Conservation (phyloP, 2,329 filamentous ascomycete genomes). For the Fusarium mangiferae region DNA sequence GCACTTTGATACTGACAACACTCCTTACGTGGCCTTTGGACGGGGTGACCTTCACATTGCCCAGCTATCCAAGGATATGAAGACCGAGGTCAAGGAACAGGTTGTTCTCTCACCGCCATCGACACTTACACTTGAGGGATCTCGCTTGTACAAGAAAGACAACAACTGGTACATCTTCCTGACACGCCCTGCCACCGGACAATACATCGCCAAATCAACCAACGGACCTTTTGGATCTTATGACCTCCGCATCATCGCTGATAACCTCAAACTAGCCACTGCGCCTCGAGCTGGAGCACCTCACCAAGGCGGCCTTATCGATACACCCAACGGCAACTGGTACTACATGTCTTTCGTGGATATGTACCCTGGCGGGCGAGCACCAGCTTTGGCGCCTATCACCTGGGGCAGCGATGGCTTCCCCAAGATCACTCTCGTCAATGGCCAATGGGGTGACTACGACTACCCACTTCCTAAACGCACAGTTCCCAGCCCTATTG, state of each 20-base stretch:
- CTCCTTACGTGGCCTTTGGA: conserved; percentile 67
- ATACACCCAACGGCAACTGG: conserved; percentile 63
- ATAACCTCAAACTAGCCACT: conserved; percentile 49
- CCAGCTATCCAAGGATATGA: conserved; percentile 56
- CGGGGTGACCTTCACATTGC: conserved; percentile 58
- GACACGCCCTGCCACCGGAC: conserved; percentile 55
- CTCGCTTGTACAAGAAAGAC: conserved; percentile 65
- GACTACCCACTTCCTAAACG: conserved; percentile 2
- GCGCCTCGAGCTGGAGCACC: conserved; percentile 55
- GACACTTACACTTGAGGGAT: conserved; percentile 55
- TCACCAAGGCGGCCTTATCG: conserved; percentile 66
- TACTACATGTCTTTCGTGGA: conserved; percentile 68
- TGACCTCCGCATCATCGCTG: conserved; percentile 54
- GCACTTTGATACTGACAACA: conserved; percentile 64
- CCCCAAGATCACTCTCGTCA: background rate
- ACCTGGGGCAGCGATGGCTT: conserved; percentile 41
- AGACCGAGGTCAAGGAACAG: conserved; percentile 13
- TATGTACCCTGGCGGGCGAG: conserved; percentile 64
- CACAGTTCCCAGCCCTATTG: background rate
- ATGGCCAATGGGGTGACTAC: conserved; percentile 7
- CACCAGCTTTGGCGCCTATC: conserved; percentile 64
- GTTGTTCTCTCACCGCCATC: background rate
- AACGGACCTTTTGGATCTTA: conserved; percentile 61
- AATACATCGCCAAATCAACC: conserved; percentile 59
- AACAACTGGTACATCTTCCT: conserved; percentile 65